Conservation (phyloP, 208 protist species). For the Acanthamoeba lenticulata region DNA sequence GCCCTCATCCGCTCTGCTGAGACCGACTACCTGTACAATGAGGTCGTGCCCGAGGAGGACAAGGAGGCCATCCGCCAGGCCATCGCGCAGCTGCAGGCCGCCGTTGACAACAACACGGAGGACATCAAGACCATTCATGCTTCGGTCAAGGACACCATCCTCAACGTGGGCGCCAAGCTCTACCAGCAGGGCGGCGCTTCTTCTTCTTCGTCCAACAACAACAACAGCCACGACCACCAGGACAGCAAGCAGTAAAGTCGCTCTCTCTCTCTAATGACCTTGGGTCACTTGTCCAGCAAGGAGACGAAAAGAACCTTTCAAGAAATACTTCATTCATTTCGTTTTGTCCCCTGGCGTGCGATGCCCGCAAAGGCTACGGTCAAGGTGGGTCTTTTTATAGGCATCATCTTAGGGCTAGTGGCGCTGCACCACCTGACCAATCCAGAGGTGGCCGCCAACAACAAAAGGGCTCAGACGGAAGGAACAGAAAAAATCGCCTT, state of each 20-base stretch:
- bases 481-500: too few relatives aligned
- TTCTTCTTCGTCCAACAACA: background rate
- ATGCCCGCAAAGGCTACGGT: too few relatives aligned
- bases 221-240: background rate
- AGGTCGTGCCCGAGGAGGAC: slow-evolving; percentile 55
- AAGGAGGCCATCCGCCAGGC: slow-evolving; percentile 29
- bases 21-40: slow-evolving; percentile 53
- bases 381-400: too few relatives aligned
- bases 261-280: background rate
- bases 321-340: background rate
- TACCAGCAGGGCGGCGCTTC: slow-evolving; percentile 29
- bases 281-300: too few relatives aligned
- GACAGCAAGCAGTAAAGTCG: background rate
- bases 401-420: too few relatives aligned
- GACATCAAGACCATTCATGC: slow-evolving; percentile 30
- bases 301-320: too few relatives aligned
- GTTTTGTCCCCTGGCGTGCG: background rate
- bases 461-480: too few relatives aligned
- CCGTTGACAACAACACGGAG: slow-evolving; percentile 29
- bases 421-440: too few relatives aligned
- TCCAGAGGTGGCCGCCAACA: too few relatives aligned
- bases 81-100: slow-evolving; percentile 14
- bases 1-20: slow-evolving; percentile 63
- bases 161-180: slow-evolving; percentile 61
- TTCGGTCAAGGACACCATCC: slow-evolving; percentile 55